These are phyloP conservation scores for Colletotrichum sp. DNA, from an alignment of 2,329 filamentous ascomycete species.

Conservation along the genomic window DNA sequence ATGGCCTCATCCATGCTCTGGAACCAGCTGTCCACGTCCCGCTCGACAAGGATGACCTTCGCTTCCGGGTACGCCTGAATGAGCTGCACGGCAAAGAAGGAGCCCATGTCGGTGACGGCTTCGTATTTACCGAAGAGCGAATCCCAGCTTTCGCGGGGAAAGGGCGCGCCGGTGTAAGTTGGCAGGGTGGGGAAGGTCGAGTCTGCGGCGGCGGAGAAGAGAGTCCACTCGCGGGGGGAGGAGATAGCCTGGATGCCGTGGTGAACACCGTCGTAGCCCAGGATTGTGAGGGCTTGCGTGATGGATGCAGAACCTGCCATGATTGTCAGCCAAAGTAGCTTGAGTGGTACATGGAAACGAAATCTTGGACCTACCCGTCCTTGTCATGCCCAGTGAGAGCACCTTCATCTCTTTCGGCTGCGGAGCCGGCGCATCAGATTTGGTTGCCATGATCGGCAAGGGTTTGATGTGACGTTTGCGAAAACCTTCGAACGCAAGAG, in stretches of 20 bases:
- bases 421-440: not conserved
- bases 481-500: not conserved
- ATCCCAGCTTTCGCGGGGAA: slow-evolving; percentile 27
- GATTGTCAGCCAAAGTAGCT: not conserved
- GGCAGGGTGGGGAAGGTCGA: slow-evolving; percentile 27
- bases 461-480: not conserved
- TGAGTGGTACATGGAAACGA: not conserved
- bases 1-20: slow-evolving; percentile 19
- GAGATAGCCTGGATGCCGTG: slow-evolving; percentile 31
- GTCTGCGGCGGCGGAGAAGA: slow-evolving; percentile 32
- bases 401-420: slow-evolving; percentile 29
- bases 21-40: not conserved
- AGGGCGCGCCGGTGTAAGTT: slow-evolving; percentile 22
- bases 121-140: slow-evolving; percentile 29
- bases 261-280: slow-evolving; percentile 37
- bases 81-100: slow-evolving; percentile 71
- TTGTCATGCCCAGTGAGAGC: slow-evolving; percentile 32
- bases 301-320: slow-evolving; percentile 32
- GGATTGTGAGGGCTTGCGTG: slow-evolving; percentile 31
- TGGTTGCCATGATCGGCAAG: not conserved
- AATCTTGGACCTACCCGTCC: slow-evolving; percentile 28
- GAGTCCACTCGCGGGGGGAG: slow-evolving; percentile 25
- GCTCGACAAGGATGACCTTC: slow-evolving; percentile 64
- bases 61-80: slow-evolving; percentile 75
- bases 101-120: slow-evolving; percentile 44